Evolutionary conservation across 2,329 filamentous ascomycete species (phyloP).

Genomic region (Venturia pyrina): DNA sequence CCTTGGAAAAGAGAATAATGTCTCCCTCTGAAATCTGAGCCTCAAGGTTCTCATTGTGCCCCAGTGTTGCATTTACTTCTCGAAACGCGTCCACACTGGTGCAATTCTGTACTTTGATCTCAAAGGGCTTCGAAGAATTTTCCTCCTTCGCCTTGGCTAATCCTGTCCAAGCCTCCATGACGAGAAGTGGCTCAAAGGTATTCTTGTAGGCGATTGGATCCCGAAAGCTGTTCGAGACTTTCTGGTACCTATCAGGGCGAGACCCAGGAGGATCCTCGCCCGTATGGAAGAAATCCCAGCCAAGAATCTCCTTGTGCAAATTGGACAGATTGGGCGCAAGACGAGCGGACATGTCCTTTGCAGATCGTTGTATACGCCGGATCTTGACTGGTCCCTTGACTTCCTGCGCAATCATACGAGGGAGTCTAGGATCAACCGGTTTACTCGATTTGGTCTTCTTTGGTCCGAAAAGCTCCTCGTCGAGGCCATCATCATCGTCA

Average conservation of each 20-base stretch:
- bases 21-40: conserved; percentile 72
- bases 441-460: conserved; percentile 30
- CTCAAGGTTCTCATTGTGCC: conserved; percentile 59
- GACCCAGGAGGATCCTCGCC: conserved; percentile 73
- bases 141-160: conserved; percentile 89
- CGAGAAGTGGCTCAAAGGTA: conserved; percentile 81
- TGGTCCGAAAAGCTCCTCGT: conserved; percentile 55
- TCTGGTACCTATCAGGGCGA: conserved; percentile 59
- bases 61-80: conserved; percentile 79
- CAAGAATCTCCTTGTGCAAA: conserved; percentile 75
- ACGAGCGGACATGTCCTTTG: conserved; percentile 89
- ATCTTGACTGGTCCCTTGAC: conserved; percentile 73
- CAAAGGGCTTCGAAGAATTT: conserved; percentile 64
- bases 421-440: conserved; percentile 14
- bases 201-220: conserved; percentile 72
- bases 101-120: conserved; percentile 78
- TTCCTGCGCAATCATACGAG: conserved; percentile 17
- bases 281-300: conserved; percentile 90
- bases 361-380: conserved; percentile 65
- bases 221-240: conserved; percentile 68
- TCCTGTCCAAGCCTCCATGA: conserved; percentile 91
- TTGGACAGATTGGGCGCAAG: conserved; percentile 79
- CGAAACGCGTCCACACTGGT: conserved; percentile 88
- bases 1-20: conserved; percentile 74
- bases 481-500: conserved; percentile 37